Evolutionary conservation across 2,329 filamentous ascomycete species (phyloP), one percentile per base, ranked within the genome.

Genomic region (Microsporum ferrugineum): DNA sequence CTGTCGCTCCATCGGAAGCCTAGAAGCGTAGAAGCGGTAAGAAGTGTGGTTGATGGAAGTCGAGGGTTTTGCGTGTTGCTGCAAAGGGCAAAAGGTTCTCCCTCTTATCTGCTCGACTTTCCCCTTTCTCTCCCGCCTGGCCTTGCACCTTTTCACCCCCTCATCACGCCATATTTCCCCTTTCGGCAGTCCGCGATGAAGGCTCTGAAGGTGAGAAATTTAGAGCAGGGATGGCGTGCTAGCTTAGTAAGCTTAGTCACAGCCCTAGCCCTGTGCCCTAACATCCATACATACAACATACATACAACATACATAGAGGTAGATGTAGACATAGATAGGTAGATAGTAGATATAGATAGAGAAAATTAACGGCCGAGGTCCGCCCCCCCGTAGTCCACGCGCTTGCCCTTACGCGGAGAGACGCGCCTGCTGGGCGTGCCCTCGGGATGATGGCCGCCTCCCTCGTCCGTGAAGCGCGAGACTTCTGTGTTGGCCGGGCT

Each of bases 401-500:
- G 66, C 29, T 68, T 72, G 45, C 70, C 65, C 67, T 77, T 76
- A 57, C 64, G 70, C 57, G 74, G 67, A 55, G 63, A 64, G 59
- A 71, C 76, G 64, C 69, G 73, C 60, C 67, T 70, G 69, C 70
- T 81, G 65, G 66, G 72, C 62, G 66, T 75, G 65, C 70, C 76
- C 39, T 65, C 66, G 67, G 72, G 71, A 64, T 71, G 77, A 66
- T 71, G 73, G 55, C 73, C 72, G 45, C 75, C 77, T 4, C 76
- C 78, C 61, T 82, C 75, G 27, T 72, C 73, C 47, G 79, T 77
- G 63, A 77, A 76, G 65, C 79, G 69, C 66, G 80, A 84, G 17
- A 85, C 75, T 0, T 83, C 80, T 55, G 72, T 75, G 69, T 88
- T 87, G 23, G 81, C 83, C 0, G 83, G 82, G 65, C 81, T 84